These are phyloP conservation scores for Candida ascalaphidarum DNA, from an alignment of 805 yeast species.

Conservation along the genomic window DNA sequence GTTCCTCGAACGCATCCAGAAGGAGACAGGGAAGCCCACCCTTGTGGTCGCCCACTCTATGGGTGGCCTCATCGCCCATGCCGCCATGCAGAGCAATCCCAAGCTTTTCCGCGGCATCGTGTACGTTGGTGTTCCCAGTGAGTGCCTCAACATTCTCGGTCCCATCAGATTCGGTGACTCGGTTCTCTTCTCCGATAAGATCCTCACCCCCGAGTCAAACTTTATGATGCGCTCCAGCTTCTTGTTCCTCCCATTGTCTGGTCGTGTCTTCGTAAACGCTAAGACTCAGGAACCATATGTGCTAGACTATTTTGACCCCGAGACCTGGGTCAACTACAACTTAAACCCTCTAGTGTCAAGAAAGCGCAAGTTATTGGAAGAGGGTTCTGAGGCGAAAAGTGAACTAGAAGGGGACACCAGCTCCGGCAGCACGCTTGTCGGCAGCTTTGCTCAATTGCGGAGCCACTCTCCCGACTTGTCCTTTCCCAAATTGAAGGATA, in stretches of 20 bases:
- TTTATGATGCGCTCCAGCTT: constrained; percentile 85
- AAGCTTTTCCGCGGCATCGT: constrained; percentile 63
- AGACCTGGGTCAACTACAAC: constrained; percentile 70
- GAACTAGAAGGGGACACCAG: too few relatives aligned
- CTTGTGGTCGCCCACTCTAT: constrained; percentile 82
- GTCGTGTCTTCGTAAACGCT: constrained; percentile 62
- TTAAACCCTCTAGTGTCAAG: constrained; percentile 64
- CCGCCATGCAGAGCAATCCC: constrained; percentile 63
- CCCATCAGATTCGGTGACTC: constrained; percentile 79
- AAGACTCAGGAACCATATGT: constrained; percentile 50
- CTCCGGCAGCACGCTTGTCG: neutral
- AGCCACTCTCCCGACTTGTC: neutral
- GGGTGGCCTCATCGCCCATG: constrained; percentile 88
- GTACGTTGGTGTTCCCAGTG: constrained; percentile 78
- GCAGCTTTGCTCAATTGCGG: too few relatives aligned
- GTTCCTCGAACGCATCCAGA: constrained; percentile 38
- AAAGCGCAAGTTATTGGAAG: constrained; percentile 19
- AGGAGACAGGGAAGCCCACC: constrained; percentile 47
- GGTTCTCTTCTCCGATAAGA: constrained; percentile 63
- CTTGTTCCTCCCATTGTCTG: constrained; percentile 68
- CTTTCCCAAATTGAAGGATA: constrained; percentile 13
- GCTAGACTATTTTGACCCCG: constrained; percentile 72
- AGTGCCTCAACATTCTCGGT: constrained; percentile 80
- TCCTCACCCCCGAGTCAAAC: constrained; percentile 72
- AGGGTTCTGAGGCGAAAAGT: constrained; percentile 3